Conservation (phyloP, 495 filamentous ascomycete genomes). For the Podospora pseudopauciseta region DNA sequence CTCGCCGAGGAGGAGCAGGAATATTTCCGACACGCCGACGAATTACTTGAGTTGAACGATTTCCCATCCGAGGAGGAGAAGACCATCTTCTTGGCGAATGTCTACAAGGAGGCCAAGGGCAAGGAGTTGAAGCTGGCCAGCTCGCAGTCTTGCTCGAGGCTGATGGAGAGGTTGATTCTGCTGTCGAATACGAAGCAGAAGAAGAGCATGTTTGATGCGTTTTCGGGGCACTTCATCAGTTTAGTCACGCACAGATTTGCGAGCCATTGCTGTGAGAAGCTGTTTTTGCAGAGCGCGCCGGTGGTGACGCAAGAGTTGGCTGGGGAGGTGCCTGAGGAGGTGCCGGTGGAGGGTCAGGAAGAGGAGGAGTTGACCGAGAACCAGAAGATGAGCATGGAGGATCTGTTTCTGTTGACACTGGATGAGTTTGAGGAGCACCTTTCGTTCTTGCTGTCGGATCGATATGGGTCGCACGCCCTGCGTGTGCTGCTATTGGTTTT, state of each 20-base stretch:
- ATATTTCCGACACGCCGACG: slow-evolving; percentile 85
- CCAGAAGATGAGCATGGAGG: slow-evolving; percentile 63
- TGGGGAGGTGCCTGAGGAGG: slow-evolving; percentile 29
- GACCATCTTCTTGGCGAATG: slow-evolving; percentile 73
- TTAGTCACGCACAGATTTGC: slow-evolving; percentile 93
- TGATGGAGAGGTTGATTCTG: slow-evolving; percentile 87
- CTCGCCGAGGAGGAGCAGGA: slow-evolving; percentile 87
- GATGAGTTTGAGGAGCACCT: slow-evolving; percentile 81
- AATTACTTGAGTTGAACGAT: slow-evolving; percentile 82
- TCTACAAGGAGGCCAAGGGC: slow-evolving; percentile 78
- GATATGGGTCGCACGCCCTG: slow-evolving; percentile 87
- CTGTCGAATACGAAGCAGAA: slow-evolving; percentile 76
- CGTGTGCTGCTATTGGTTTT: slow-evolving; percentile 81
- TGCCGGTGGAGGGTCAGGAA: slow-evolving; percentile 31
- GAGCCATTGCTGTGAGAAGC: slow-evolving; percentile 91
- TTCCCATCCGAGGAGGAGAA: slow-evolving; percentile 77
- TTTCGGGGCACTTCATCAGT: slow-evolving; percentile 82
- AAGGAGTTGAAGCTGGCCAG: slow-evolving; percentile 95
- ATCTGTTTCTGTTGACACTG: slow-evolving; percentile 74
- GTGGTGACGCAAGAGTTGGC: slow-evolving; percentile 69
- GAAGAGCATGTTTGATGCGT: slow-evolving; percentile 77
- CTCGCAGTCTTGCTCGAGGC: slow-evolving; percentile 88
- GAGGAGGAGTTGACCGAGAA: slow-evolving; percentile 37
- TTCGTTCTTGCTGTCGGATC: slow-evolving; percentile 78
- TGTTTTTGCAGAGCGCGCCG: slow-evolving; percentile 79